Percentiles rank a stretch among this genome's conserved stretches.
These are phyloP conservation scores for Ganoderma meredithae DNA, from an alignment of 1,284 basidiomycete genomes.

Conservation along the genomic window DNA sequence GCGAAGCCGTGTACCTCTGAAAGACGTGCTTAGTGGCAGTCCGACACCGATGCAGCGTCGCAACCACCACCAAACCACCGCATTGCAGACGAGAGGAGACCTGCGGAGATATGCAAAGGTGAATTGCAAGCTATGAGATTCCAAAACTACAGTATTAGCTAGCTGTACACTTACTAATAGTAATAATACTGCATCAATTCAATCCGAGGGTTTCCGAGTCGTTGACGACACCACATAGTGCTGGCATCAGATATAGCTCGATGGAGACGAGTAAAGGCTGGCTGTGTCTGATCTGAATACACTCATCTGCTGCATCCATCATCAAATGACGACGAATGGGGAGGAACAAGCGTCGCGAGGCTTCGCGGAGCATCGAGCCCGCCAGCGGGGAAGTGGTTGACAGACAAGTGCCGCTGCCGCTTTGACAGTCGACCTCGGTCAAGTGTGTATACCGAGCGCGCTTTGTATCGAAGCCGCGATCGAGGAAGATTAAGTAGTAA, in stretches of 20 bases:
- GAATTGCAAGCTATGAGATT: not conserved
- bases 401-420: not conserved
- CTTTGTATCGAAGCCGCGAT: not conserved
- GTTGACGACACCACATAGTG: not conserved
- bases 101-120: not conserved
- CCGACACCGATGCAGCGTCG: not conserved
- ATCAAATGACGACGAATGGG: not conserved
- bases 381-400: not conserved
- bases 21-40: not conserved
- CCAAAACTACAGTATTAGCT: not conserved
- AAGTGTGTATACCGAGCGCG: not conserved
- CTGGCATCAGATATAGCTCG: not conserved
- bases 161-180: not conserved
- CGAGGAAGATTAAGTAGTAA: not conserved
- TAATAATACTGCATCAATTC: too few species aligned
- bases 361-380: not conserved
- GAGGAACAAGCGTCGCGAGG: not conserved
- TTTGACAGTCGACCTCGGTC: not conserved
- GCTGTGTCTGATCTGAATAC: not conserved
- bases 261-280: not conserved
- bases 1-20: not conserved
- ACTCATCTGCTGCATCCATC: not conserved
- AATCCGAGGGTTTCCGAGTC: not conserved
- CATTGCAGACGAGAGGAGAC: not conserved
- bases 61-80: conserved; percentile 1